Evolutionary conservation across 2,329 filamentous ascomycete species (phyloP).

Genomic region (Penicillium sp.): DNA sequence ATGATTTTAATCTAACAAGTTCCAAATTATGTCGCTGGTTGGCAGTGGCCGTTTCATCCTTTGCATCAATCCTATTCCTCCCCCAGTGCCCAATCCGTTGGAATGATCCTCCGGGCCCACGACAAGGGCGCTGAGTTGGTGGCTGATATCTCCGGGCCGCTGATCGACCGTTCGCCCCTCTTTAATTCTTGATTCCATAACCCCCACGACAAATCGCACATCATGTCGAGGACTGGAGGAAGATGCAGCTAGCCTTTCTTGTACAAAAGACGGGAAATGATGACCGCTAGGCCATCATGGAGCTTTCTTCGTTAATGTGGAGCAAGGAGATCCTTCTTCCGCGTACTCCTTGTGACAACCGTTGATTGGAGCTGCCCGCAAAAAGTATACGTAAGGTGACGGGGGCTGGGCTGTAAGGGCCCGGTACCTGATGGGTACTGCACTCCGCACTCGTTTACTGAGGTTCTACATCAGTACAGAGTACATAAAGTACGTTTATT

Average conservation of each 20-base stretch:
- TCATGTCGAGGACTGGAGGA: not conserved
- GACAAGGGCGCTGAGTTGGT: constrained; percentile 10
- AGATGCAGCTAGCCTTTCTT: not conserved
- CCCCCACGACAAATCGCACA: not conserved
- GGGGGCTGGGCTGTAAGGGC: constrained; percentile 4
- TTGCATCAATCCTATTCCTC: not conserved
- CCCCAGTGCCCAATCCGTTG: not conserved
- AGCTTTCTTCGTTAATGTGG: not conserved
- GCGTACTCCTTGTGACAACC: constrained; percentile 7
- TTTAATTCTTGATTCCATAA: not conserved
- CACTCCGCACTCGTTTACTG: not conserved
- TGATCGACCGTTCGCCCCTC: constrained; percentile 16
- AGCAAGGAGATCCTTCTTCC: constrained; percentile 2
- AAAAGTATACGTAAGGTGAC: not conserved
- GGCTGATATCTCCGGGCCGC: constrained; percentile 4
- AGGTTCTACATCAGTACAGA: too few species aligned
- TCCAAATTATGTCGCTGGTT: not conserved
- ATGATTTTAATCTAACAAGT: not conserved
- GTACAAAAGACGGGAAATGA: not conserved
- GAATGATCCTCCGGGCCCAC: not conserved
- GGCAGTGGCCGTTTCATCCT: not conserved
- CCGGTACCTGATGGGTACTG: constrained; percentile 32
- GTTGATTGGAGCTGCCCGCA: constrained; percentile 8
- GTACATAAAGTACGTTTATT: too few species aligned
- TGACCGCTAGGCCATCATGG: not conserved